Conservation (phyloP, 2,329 filamentous ascomycete genomes). For the Teratosphaeria nubilosa region DNA sequence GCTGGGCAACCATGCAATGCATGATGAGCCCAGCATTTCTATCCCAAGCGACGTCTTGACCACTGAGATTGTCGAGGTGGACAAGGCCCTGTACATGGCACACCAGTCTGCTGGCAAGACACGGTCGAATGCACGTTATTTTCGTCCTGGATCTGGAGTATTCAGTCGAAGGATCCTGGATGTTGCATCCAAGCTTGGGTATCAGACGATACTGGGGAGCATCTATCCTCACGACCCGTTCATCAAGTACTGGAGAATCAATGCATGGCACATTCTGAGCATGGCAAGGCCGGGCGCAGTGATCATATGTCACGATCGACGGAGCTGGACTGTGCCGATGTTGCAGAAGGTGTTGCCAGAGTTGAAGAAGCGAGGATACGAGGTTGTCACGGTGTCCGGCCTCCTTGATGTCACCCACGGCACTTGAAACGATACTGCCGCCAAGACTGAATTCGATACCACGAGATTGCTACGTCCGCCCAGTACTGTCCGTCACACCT, state of each 20-base stretch:
- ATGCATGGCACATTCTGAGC: slow-evolving; percentile 69
- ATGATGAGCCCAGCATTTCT: slow-evolving; percentile 63
- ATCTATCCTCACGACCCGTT: slow-evolving; percentile 92
- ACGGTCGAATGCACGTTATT: slow-evolving; percentile 51
- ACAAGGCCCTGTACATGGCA: slow-evolving; percentile 47
- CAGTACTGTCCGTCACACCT: slow-evolving; percentile 7
- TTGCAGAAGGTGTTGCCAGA: slow-evolving; percentile 61
- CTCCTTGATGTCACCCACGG: slow-evolving; percentile 37
- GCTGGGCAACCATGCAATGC: slow-evolving; percentile 82
- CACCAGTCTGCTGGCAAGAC: slow-evolving; percentile 36
- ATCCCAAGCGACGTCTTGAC: slow-evolving; percentile 51
- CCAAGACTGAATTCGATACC: not conserved
- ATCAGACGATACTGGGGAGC: slow-evolving; percentile 66
- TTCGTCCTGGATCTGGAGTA: slow-evolving; percentile 75
- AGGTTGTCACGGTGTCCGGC: slow-evolving; percentile 59
- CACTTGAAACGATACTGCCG: not conserved
- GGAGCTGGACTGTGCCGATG: slow-evolving; percentile 78
- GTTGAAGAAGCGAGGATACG: slow-evolving; percentile 58
- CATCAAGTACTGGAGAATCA: slow-evolving; percentile 57
- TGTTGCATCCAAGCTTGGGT: slow-evolving; percentile 51
- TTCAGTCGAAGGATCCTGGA: slow-evolving; percentile 62
- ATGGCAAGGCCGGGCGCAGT: slow-evolving; percentile 69
- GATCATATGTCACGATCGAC: slow-evolving; percentile 76
- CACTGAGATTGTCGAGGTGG: slow-evolving; percentile 55
- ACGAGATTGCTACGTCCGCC: not conserved